Evolutionary conservation across 768 basidiomycete genomes (phyloP), one percentile per base, ranked within the genome.

Genomic region (Cantharellus cinnabarinus): DNA sequence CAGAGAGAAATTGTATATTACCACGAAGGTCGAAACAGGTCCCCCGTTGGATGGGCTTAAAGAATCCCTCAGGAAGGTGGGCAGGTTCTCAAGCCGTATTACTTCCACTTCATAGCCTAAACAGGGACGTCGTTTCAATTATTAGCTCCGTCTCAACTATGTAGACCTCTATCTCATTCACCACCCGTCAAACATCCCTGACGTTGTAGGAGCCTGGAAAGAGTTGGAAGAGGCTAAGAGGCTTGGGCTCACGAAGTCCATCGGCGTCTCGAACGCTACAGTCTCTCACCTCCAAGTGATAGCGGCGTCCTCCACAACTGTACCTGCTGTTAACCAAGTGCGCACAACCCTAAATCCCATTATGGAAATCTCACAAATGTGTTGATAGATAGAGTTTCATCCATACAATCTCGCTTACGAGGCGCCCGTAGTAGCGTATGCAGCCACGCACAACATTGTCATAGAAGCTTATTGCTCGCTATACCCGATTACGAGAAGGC

Each of bases 101-200:
- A n/a, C 59, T 5, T 29, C 37, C 7, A 54, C 48, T 37, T 50
- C 50, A 48, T 48, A 4, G 20, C 60, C 52, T 52, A 60, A 38
- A 56, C 51, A 5, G 39, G 5, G 37, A 57, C 38, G 41, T 57
- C 56, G 14, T 42, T 7, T 48, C 56, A 54, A 20, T 63, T 37
- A 56, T 14, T 62, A 86, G 82, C 76, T 87, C 5, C 78, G 76
- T 0, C 63, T 85, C 7, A 70, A 74, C 56, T 74, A 77, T 41
- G 71, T 87, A 3, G 82, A 87, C 65, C 68, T 87, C 5, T 87
- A 86, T 69, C 77, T 87, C 50, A 77, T 86, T 42, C 84, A 87
- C 63, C 48, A 48, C 2, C 81, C 82, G 1, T 29, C 3, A 0
- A 62, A 74, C 4, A 63, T 68, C 29, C 62, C 79, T 1, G 78